Evolutionary conservation across 306 rosid species (phyloP), one percentile per base, ranked within the genome.

Genomic region (Prosopis cineraria): DNA sequence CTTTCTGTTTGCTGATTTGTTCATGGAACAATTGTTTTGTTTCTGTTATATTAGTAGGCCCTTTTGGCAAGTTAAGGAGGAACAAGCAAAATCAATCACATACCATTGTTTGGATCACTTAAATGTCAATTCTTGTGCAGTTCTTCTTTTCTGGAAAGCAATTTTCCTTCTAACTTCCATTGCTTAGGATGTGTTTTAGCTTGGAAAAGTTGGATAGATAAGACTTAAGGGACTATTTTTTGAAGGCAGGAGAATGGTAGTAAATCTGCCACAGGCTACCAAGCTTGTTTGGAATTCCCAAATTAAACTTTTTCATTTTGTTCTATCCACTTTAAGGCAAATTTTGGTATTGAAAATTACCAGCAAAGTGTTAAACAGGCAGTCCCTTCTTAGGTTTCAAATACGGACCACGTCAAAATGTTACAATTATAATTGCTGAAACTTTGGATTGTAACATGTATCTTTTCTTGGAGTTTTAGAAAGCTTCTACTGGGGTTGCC

Each of bases 11-110:
- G 36, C 41, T 22, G 48, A 53, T 41, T 36, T 53, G 4, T 13
- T 37, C 34, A 53, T 1, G 4, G 36, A 33, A 45, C 50, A 72
- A 12, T 17, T 17, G 3, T 5, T 5, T 8, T 37, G 29, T 41
- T 74, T 39, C 66, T n/a, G 29, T 63, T 33, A 6, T 19, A 27
- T 36, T 33, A 2, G 22, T 48, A 10, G 17, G 12, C 10, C 75
- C 22, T 53, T 72, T 20, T 72, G 77, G 73, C 64, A 22, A 58
- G 78, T 39, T 25, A 17, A 24, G 67, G 31, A n/a, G 16, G 47
- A 53, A 20, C 22, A 55, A 55, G n/a, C 37, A 36, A 53, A 53
- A 50, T 34, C 37, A 20, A 34, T 50, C 34, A 50, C 5, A 50
- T 48, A 50, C 12, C 29, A 19, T 17, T 30, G 59, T 70, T 71